Conservation (phyloP, 805 yeast genomes). For the Saccharomycopsis capsularis region DNA sequence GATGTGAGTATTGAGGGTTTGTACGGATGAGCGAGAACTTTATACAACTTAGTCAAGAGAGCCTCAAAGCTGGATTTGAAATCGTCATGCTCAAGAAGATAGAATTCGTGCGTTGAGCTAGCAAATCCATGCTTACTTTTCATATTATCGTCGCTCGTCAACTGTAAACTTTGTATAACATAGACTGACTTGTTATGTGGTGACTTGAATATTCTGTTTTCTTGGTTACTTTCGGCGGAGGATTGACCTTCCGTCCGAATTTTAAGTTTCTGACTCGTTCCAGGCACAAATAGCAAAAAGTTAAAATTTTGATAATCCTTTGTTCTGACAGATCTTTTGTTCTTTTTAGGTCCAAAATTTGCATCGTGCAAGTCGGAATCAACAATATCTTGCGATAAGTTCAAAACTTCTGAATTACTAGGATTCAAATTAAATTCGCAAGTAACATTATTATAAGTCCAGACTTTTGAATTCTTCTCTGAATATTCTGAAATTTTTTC, state of each 20-base stretch:
- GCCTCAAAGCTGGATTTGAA: background rate
- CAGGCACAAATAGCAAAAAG: background rate
- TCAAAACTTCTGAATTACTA: background rate
- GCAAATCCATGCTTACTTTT: background rate
- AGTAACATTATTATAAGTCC: background rate
- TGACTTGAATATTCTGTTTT: background rate
- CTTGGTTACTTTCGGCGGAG: background rate
- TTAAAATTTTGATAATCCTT: too few species aligned
- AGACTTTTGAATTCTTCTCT: background rate
- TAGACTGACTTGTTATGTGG: background rate
- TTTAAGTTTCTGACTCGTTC: background rate
- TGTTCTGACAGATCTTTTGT: too few species aligned
- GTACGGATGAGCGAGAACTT: background rate
- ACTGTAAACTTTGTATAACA: background rate
- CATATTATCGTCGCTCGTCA: background rate
- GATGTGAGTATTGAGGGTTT: too few species aligned
- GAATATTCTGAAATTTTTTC: background rate
- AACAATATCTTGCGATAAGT: background rate
- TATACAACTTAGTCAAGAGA: background rate
- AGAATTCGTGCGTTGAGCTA: background rate
- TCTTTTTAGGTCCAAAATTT: too few species aligned
- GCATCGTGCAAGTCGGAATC: too few species aligned
- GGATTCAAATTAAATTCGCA: background rate
- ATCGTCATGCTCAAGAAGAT: background rate
- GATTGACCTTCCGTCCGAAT: background rate